Conservation (phyloP, 2,329 filamentous ascomycete species). For the Penicillium sp. region DNA sequence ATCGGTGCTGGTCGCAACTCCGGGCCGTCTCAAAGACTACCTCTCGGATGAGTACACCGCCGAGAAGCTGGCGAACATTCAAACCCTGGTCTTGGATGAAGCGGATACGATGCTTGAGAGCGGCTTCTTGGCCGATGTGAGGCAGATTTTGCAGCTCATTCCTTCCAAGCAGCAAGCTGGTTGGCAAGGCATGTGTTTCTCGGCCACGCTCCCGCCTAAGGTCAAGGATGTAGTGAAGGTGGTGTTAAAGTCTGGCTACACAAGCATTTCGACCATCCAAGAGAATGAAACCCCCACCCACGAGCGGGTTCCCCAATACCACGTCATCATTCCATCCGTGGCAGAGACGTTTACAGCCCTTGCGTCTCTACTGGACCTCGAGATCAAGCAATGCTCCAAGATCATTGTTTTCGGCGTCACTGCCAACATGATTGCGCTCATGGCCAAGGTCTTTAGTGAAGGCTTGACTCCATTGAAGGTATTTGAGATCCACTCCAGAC, state of each 20-base stretch:
- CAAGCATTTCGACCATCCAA: conserved; percentile 82
- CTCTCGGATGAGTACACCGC: conserved; percentile 48
- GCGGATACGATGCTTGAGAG: conserved; percentile 40
- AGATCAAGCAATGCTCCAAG: conserved; percentile 65
- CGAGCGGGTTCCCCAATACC: conserved; percentile 55
- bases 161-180: conserved; percentile 56
- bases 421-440: conserved; percentile 66
- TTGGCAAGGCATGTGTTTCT: conserved; percentile 72
- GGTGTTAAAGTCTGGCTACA: conserved; percentile 66
- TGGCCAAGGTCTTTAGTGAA: conserved; percentile 57
- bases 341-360: conserved; percentile 52
- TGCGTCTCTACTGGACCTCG: conserved; percentile 50
- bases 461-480: conserved; percentile 42
- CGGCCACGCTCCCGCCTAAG: conserved; percentile 81
- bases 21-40: conserved; percentile 54
- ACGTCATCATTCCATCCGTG: conserved; percentile 49
- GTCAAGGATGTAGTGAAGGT: conserved; percentile 76
- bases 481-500: conserved; percentile 74
- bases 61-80: conserved; percentile 51
- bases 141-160: conserved; percentile 55
- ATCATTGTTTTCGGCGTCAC: conserved; percentile 85
- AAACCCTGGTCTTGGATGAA: conserved; percentile 55
- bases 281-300: conserved; percentile 78
- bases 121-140: conserved; percentile 56
- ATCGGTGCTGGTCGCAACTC: conserved; percentile 52